These are phyloP conservation scores for Aspergillus fumigatiaffinis DNA, from an alignment of 2,329 filamentous ascomycete genomes.

Conservation along the genomic window DNA sequence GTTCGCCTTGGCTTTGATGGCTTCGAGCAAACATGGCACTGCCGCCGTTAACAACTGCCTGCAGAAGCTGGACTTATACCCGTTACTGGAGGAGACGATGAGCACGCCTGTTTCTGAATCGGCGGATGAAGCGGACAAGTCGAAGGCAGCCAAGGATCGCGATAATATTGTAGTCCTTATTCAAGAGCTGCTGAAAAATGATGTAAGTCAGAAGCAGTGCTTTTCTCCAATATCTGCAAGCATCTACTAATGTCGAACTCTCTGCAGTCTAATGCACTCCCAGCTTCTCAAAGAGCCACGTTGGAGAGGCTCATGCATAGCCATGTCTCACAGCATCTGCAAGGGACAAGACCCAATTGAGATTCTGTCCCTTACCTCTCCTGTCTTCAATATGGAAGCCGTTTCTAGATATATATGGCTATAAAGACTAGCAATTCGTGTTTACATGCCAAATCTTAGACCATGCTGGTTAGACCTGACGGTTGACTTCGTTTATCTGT, in stretches of 20 bases:
- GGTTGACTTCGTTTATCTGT: not conserved
- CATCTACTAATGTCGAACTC: conserved; percentile 3
- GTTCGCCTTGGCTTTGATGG: conserved; percentile 48
- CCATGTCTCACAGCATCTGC: conserved; percentile 20
- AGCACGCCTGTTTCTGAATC: conserved; percentile 15
- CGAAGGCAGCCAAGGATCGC: conserved; percentile 34
- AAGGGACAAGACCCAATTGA: conserved; percentile 3
- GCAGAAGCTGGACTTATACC: conserved; percentile 30
- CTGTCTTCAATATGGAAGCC: not conserved
- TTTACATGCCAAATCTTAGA: not conserved
- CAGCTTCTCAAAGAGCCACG: conserved; percentile 21
- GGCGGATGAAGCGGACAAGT: conserved; percentile 19
- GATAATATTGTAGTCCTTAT: conserved; percentile 40
- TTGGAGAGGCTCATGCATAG: conserved; percentile 27
- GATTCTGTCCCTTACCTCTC: not conserved
- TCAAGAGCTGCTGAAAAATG: conserved; percentile 36
- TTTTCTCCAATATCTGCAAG: not conserved
- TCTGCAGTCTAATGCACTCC: conserved; percentile 27
- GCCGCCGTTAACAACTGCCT: conserved; percentile 33
- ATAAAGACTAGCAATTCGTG: too few species aligned
- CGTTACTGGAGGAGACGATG: conserved; percentile 32
- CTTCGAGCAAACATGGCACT: conserved; percentile 31
- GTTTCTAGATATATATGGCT: not conserved
- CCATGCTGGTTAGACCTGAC: not conserved
- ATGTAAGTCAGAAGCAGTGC: conserved; percentile 26